Percentiles rank a stretch among this genome's conserved stretches.
These are phyloP conservation scores for Citrus maxima DNA, from an alignment of 345 rosid genomes.

Conservation along the genomic window DNA sequence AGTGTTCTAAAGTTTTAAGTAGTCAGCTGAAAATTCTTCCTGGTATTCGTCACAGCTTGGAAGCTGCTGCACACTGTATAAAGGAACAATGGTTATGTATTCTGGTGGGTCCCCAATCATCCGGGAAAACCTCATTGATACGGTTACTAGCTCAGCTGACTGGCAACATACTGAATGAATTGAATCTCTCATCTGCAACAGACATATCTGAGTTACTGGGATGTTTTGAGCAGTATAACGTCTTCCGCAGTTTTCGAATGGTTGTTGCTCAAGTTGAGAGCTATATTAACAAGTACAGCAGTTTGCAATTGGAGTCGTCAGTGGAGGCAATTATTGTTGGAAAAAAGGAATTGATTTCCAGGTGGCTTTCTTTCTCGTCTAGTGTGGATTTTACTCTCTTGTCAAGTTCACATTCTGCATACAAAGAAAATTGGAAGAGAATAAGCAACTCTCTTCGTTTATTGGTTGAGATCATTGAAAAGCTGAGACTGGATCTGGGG, in stretches of 20 bases:
- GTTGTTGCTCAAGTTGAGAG: constrained; percentile 60
- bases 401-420: constrained; percentile 33
- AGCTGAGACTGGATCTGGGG: constrained; percentile 44
- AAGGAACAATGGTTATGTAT: constrained; percentile 81
- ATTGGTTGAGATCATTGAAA: constrained; percentile 46
- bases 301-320: constrained; percentile 45
- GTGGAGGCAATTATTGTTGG: constrained; percentile 35
- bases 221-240: constrained; percentile 91
- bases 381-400: constrained; percentile 31
- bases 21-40: constrained; percentile 68
- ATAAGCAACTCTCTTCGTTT: constrained; percentile 39
- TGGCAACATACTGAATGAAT: constrained; percentile 71
- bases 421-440: constrained; percentile 26
- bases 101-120: constrained; percentile 83
- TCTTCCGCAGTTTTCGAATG: constrained; percentile 61
- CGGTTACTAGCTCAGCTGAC: constrained; percentile 76
- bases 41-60: constrained; percentile 68
- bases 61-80: constrained; percentile 83
- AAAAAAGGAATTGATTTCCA: constrained; percentile 42
- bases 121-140: constrained; percentile 90
- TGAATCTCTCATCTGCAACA: constrained; percentile 85
- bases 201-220: constrained; percentile 96
- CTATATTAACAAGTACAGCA: constrained; percentile 63
- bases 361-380: constrained; percentile 66
- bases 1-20: constrained; percentile 31